These are phyloP conservation scores for Nymphaea colorata DNA, from an alignment of 164 flowering plant species.

Conservation along the genomic window DNA sequence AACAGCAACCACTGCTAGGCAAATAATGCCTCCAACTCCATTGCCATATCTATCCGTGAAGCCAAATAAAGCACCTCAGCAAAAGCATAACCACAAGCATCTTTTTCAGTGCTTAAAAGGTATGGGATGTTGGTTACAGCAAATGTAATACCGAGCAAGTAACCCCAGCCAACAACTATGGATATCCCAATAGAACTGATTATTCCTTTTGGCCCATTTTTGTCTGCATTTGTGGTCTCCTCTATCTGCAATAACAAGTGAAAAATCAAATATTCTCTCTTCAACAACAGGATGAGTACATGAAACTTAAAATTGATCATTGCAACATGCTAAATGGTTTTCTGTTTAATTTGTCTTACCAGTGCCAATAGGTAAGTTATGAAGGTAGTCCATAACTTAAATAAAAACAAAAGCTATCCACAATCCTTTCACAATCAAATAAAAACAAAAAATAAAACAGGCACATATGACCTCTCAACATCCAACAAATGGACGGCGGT, in stretches of 20 bases:
- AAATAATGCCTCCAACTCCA: conserved; percentile 83
- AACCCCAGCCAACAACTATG: conserved; percentile 80
- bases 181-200: conserved; percentile 84
- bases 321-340: too few species aligned
- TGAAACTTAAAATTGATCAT: background rate
- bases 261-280: background rate
- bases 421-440: too few species aligned
- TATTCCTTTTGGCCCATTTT: conserved; percentile 93
- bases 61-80: conserved; percentile 77
- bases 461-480: too few species aligned
- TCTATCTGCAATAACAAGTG: conserved; percentile 47
- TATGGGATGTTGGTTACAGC: conserved; percentile 66
- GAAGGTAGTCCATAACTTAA: too few species aligned
- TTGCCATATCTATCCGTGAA: conserved; percentile 71
- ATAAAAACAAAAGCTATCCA: too few species aligned
- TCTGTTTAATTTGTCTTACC: too few species aligned
- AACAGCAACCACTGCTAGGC: conserved; percentile 75
- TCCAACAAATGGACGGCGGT: too few species aligned
- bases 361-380: too few species aligned
- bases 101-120: conserved; percentile 57
- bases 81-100: conserved; percentile 92
- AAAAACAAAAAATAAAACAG: too few species aligned
- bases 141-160: conserved; percentile 58
- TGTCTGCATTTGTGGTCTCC: conserved; percentile 85
- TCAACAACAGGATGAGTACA: background rate